phyloP scores from a whole-genome alignment of 2,329 filamentous ascomycete genomes.

The Gremmenia infestans region DNA sequence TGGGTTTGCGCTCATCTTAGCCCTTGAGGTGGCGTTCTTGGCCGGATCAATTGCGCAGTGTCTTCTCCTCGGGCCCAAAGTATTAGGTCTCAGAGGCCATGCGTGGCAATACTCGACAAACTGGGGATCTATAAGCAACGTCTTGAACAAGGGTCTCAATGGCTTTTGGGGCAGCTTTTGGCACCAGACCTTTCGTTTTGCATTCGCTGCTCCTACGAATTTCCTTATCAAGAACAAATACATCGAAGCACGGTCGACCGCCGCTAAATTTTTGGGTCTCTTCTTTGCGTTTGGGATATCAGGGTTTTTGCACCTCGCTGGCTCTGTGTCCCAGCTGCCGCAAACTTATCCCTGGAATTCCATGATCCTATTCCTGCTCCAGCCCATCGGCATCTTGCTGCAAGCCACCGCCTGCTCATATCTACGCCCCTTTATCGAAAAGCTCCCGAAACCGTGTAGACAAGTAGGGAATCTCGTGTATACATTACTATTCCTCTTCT shows the following conservation, averaged over 20 bases:
- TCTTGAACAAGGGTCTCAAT: slow-evolving; percentile 65
- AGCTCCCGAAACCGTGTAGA: slow-evolving; percentile 42
- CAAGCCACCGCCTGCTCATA: slow-evolving; percentile 44
- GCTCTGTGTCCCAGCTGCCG: slow-evolving; percentile 62
- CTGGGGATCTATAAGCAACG: slow-evolving; percentile 48
- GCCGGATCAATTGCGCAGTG: slow-evolving; percentile 54
- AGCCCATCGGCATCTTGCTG: slow-evolving; percentile 58
- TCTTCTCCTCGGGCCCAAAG: slow-evolving; percentile 42
- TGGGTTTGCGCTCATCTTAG: slow-evolving; percentile 51
- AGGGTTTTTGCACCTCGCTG: slow-evolving; percentile 65
- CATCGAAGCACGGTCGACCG: slow-evolving; percentile 33
- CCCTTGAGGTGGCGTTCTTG: slow-evolving; percentile 57
- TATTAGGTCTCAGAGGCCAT: slow-evolving; percentile 50
- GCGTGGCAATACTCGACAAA: slow-evolving; percentile 57
- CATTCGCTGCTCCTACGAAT: slow-evolving; percentile 57
- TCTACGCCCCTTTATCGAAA: slow-evolving; percentile 31
- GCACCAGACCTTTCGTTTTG: slow-evolving; percentile 84
- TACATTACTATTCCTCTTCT: slow-evolving; percentile 61
- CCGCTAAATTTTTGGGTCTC: slow-evolving; percentile 33
- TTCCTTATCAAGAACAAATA: slow-evolving; percentile 41
- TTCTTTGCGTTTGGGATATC: slow-evolving; percentile 60
- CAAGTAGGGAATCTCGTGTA: slow-evolving; percentile 56
- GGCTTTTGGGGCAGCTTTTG: slow-evolving; percentile 85
- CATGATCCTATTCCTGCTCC: slow-evolving; percentile 65
- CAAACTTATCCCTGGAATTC: slow-evolving; percentile 47